Percentiles rank a stretch among this genome's conserved stretches.
These are phyloP conservation scores for Paecilomyces niveus DNA, from an alignment of 2,329 filamentous ascomycete species.

Conservation along the genomic window DNA sequence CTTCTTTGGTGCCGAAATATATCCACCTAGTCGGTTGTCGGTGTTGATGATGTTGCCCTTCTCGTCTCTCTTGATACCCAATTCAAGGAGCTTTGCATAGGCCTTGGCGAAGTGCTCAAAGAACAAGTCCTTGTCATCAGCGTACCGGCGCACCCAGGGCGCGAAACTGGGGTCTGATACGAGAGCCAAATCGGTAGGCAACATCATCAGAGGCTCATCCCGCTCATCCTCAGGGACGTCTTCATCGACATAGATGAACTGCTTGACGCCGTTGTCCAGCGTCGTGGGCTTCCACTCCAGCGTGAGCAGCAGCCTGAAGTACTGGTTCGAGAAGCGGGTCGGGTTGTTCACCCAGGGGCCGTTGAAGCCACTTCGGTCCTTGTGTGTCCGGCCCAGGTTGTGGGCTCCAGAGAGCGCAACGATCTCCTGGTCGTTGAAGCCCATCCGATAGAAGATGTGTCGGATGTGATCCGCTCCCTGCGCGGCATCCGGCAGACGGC, in stretches of 20 bases:
- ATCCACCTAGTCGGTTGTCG: constrained; percentile 53
- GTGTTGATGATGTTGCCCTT: constrained; percentile 48
- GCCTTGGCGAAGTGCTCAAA: constrained; percentile 54
- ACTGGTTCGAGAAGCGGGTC: constrained; percentile 53
- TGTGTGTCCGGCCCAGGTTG: constrained; percentile 50
- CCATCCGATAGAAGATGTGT: constrained; percentile 53
- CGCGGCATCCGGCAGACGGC: constrained; percentile 49
- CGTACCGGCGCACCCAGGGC: constrained; percentile 53
- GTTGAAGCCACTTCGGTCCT: constrained; percentile 50
- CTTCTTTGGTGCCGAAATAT: constrained; percentile 53
- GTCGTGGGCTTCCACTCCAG: constrained; percentile 51
- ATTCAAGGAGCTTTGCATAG: constrained; percentile 55
- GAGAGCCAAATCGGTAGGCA: constrained; percentile 57
- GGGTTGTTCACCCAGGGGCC: constrained; percentile 55
- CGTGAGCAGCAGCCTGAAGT: constrained; percentile 47
- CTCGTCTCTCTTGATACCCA: constrained; percentile 52
- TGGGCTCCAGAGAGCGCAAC: constrained; percentile 52
- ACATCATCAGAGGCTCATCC: constrained; percentile 57
- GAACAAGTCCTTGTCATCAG: constrained; percentile 55
- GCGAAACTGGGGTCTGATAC: constrained; percentile 47
- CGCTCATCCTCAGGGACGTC: constrained; percentile 35
- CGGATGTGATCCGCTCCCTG: constrained; percentile 50
- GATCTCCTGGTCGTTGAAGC: constrained; percentile 55
- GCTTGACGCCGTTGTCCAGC: constrained; percentile 45
- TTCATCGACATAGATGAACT: constrained; percentile 55